Percentiles rank a stretch among this genome's conserved stretches.
phyloP scores from a whole-genome alignment of 2,329 filamentous ascomycete species.

The Cladosporium sp. region DNA sequence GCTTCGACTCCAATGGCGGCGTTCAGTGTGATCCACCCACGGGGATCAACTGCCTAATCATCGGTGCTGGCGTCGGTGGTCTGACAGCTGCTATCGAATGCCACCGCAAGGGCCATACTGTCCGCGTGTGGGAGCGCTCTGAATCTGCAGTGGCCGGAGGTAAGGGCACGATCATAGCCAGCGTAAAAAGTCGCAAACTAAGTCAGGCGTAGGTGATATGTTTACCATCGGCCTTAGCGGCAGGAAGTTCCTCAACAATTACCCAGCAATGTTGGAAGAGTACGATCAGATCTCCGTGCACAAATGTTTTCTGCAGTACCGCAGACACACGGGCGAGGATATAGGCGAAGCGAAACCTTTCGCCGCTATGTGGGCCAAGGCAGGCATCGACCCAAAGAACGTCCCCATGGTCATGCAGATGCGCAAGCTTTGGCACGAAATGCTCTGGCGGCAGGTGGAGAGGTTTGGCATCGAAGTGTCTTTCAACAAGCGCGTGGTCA shows the following conservation, averaged over 20 bases:
- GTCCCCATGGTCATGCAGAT: slow-evolving; percentile 3
- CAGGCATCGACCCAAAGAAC: background rate
- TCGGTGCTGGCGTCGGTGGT: slow-evolving; percentile 28
- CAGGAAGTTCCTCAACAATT: slow-evolving; percentile 39
- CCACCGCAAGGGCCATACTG: slow-evolving; percentile 28
- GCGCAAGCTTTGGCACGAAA: slow-evolving; percentile 47
- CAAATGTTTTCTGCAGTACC: background rate
- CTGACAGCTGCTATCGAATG: slow-evolving; percentile 28
- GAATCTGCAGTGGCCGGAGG: background rate
- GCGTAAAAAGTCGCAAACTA: background rate
- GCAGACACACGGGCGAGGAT: slow-evolving; percentile 34
- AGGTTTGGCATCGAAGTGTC: slow-evolving; percentile 40
- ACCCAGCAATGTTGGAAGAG: slow-evolving; percentile 3
- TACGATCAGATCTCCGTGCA: slow-evolving; percentile 1
- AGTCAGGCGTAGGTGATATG: slow-evolving; percentile 47
- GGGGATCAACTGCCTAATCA: slow-evolving; percentile 28
- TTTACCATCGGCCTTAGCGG: slow-evolving; percentile 57
- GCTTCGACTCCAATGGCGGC: background rate
- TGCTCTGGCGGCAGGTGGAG: slow-evolving; percentile 49
- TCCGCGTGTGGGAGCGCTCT: slow-evolving; percentile 25
- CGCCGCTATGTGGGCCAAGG: slow-evolving; percentile 21
- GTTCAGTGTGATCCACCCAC: slow-evolving; percentile 31
- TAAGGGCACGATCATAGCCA: background rate
- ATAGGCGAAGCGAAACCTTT: slow-evolving; percentile 48
- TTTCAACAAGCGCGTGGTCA: slow-evolving; percentile 39